Evolutionary conservation across 768 basidiomycete genomes (phyloP).

Genomic region (Trametes coccinea): DNA sequence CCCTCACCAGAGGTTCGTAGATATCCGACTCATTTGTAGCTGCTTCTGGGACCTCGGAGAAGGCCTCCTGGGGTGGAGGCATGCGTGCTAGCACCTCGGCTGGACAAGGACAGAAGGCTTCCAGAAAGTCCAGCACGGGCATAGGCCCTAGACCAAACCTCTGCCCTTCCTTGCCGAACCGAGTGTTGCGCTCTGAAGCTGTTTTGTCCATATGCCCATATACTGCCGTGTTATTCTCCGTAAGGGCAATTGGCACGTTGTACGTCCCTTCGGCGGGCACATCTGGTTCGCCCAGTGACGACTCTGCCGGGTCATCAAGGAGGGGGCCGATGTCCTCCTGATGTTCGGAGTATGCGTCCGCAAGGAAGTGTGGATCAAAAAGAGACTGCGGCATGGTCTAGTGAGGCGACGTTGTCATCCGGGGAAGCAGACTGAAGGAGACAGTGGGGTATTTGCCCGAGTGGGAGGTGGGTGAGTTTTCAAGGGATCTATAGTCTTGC

Average conservation of each 20-base stretch:
- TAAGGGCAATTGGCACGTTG: neutral
- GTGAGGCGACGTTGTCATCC: too few species aligned
- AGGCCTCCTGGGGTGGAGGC: neutral
- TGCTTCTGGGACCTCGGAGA: neutral
- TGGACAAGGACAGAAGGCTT: neutral
- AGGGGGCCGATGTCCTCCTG: neutral
- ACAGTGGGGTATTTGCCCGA: too few species aligned
- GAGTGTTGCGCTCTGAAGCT: neutral
- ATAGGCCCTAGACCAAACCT: neutral
- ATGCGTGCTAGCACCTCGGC: neutral
- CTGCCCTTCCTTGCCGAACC: neutral
- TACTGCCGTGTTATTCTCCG: neutral
- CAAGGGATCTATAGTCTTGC: neutral
- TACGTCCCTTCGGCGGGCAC: neutral
- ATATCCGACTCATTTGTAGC: neutral
- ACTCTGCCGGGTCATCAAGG: neutral
- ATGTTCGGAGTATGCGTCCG: neutral
- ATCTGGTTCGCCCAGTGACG: neutral
- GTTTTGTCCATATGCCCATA: neutral
- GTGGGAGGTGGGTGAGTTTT: too few species aligned
- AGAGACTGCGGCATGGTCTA: too few species aligned
- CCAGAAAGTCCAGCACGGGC: conserved; percentile 1
- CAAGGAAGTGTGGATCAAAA: neutral
- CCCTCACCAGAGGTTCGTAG: neutral
- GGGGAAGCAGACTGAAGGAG: too few species aligned